Conservation (phyloP, 148 eudicot species). For the Fagopyrum esculentum region DNA sequence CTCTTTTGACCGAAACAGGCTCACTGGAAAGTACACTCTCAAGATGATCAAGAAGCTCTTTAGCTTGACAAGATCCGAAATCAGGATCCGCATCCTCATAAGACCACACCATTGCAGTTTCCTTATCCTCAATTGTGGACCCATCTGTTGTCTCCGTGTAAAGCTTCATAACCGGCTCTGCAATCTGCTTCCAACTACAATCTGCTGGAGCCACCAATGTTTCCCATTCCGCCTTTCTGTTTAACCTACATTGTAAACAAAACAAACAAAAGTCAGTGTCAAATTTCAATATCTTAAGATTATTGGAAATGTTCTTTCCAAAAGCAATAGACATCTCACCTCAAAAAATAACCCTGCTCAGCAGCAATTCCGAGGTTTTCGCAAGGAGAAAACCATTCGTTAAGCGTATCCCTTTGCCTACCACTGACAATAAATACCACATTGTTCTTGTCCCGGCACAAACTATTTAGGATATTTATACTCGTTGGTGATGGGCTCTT, state of each 20-base stretch:
- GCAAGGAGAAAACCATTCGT: constrained; percentile 38
- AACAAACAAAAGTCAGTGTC: neutral
- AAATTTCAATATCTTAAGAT: neutral
- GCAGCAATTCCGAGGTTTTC: constrained; percentile 39
- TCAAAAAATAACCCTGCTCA: constrained; percentile 41
- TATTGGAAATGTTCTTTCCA: neutral
- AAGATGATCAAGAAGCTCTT: constrained; percentile 51
- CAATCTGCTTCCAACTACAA: constrained; percentile 42
- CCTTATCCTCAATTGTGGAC: constrained; percentile 42
- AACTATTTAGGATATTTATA: constrained; percentile 27
- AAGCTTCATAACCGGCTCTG: constrained; percentile 41
- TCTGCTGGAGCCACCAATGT: constrained; percentile 26
- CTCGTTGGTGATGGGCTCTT: constrained; percentile 33
- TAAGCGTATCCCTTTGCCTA: constrained; percentile 26
- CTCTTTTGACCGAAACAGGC: constrained; percentile 47
- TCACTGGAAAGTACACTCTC: constrained; percentile 54
- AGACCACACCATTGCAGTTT: constrained; percentile 46
- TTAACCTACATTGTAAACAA: constrained; percentile 19
- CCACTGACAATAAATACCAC: constrained; percentile 44
- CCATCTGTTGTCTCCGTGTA: constrained; percentile 52
- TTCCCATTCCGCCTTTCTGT: constrained; percentile 37
- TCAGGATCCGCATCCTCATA: constrained; percentile 49
- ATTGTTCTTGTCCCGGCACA: constrained; percentile 39
- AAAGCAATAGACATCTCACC: constrained; percentile 18
- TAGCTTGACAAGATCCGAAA: constrained; percentile 51